Evolutionary conservation across 2,329 filamentous ascomycete species (phyloP).

Genomic region (Alternaria sp.): DNA sequence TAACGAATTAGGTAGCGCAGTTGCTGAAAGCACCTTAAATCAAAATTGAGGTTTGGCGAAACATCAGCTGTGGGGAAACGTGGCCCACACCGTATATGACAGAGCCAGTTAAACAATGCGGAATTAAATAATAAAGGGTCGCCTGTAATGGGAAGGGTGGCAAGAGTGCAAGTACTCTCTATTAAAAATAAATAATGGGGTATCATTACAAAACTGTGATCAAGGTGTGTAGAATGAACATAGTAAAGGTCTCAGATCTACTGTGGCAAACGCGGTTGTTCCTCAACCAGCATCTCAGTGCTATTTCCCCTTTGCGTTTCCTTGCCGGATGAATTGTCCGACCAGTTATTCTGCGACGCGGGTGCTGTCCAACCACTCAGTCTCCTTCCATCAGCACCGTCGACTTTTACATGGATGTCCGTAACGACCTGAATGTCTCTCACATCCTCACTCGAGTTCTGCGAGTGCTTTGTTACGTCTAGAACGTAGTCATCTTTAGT

Average conservation of each 20-base stretch:
- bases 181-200: slow-evolving; percentile 11
- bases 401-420: slow-evolving; percentile 34
- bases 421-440: slow-evolving; percentile 40
- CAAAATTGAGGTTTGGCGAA: too few species aligned
- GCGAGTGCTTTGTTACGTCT: slow-evolving; percentile 9
- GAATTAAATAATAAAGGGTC: neutral
- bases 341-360: slow-evolving; percentile 6
- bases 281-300: slow-evolving; percentile 10
- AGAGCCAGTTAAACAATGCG: neutral
- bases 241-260: slow-evolving; percentile 3
- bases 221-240: neutral
- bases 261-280: neutral
- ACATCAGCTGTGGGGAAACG: too few species aligned
- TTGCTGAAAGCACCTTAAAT: neutral
- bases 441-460: slow-evolving; percentile 8
- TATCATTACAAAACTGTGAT: slow-evolving; percentile 12
- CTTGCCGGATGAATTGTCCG: slow-evolving; percentile 5
- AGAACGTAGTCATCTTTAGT: slow-evolving; percentile 19
- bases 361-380: slow-evolving; percentile 24
- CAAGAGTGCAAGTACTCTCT: slow-evolving; percentile 5
- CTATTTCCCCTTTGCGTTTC: slow-evolving; percentile 10
- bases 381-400: slow-evolving; percentile 17
- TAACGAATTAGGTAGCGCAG: too few species aligned
- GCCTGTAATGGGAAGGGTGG: neutral
- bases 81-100: too few species aligned